Base-by-base conservation (phyloP, 2,329 filamentous ascomycete species). In the Rhynchosporium agropyri region DNA sequence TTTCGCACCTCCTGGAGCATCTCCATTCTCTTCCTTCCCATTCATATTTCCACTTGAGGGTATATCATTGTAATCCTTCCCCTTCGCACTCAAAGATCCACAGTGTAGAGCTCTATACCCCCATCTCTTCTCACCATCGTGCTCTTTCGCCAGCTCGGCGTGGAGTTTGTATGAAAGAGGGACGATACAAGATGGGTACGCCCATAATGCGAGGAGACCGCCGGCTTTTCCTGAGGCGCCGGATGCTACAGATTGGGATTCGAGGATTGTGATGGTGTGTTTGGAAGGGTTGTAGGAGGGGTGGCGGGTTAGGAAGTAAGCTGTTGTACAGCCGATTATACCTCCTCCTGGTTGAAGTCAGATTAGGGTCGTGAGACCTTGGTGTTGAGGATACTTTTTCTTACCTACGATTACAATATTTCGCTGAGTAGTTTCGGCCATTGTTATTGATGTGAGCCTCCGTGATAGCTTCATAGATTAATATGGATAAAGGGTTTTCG, bases 171-270 rank as follows among this genome's bases (percentile, higher is more conserved):
- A 98, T 63, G 91, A 96, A 48, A 98, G 80, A 0, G 91, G 91
- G 0, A 97, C 94, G 45, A 98, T 86, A 71, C 85, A 89, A 62
- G 80, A 81, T 0, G 95, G 95, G 73, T 97, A 97, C 0, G 94
- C 95, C 92, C 94, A 98, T 15, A 93, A 80, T 0, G 89, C 95
- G 28, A 99, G 83, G 4, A 99, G 81, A 0, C 95, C 95, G 15
- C 95, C 95, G 0, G 95, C 94, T 78, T 97, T 98, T 46, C 95
- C 95, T 8, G 92, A 97, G 43, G 95, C 94, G 29, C 91, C 94
- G n/a, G 91, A 86, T 6, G 95, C 95, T 67, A 98, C 88, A 50
- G 87, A 83, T 3, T 87, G 87, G 0, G 95, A 92, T 80, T 99
- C 95, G 60, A 98, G 82, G 36, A 99, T 81, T 1, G 90, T 96